Evolutionary conservation across 768 basidiomycete genomes (phyloP), one percentile per base, ranked within the genome.

Genomic region (Plicaturopsis crispa): DNA sequence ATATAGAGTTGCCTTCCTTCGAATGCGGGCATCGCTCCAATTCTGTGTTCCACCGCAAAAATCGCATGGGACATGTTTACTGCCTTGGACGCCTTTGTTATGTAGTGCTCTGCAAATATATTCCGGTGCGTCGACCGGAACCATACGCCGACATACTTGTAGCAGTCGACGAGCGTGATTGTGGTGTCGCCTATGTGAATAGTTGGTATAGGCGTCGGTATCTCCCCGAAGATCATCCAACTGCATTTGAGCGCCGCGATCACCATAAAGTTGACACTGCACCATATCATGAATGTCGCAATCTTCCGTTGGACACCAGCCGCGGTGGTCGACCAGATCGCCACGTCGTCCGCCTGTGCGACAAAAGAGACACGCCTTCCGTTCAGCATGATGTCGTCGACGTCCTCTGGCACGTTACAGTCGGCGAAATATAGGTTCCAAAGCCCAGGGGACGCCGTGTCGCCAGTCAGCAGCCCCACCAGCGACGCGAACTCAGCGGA

Each of bases 341-440:
- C 34, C n/a, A 59, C 35, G 36, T 58, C 56, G 26, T 58, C 54
- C 3, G 56, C 54, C 24, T 54, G 55, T 22, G 51, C 55, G 4
- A 55, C 30, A 28, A 52, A 40, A 12, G 54, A 40, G 10, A 55
- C 44, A 4, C 24, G 4, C 1, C 28, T 6, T 0, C 41, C 43
- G 10, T 31, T 38, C 8, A 58, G 55, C 50, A 40, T 2, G 13
- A 18, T 4, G 33, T 34, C 3, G 24, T 47, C 45, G 5, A n/a
- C 6, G 37, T 51, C 42, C 8, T 24, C 10, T 0, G 32, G 33
- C 10, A 45, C 18, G 14, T 22, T 24, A 12, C 54, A 28, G 40
- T 53, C 56, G 0, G 50, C 42, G 24, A 57, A 41, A 41, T 50
- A 54, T 5, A 57, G 24, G 30, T 44, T 55, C 52, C 54, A 59